These are phyloP conservation scores for Choiromyces venosus DNA, from an alignment of 495 filamentous ascomycete genomes.

Conservation along the genomic window DNA sequence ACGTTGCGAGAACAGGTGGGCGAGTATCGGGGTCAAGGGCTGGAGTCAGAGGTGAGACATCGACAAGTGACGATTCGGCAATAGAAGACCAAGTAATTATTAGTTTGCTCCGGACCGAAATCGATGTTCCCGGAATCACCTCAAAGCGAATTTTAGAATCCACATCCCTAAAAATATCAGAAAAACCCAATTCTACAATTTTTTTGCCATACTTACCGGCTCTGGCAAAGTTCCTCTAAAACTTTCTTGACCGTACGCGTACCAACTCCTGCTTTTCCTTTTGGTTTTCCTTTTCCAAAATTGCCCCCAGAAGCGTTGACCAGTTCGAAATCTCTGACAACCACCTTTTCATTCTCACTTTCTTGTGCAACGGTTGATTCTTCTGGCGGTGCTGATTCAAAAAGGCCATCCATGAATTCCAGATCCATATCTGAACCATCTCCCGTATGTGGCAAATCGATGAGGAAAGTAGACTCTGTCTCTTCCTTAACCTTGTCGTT, in stretches of 20 bases:
- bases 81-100: conserved; percentile 66
- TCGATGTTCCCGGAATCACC: conserved; percentile 45
- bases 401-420: conserved; percentile 29
- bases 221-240: conserved; percentile 80
- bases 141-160: conserved; percentile 37
- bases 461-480: neutral
- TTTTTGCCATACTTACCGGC: conserved; percentile 56
- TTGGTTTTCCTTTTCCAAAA: conserved; percentile 29
- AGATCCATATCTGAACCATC: conserved; percentile 19
- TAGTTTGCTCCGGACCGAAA: conserved; percentile 67
- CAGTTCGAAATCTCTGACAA: conserved; percentile 77
- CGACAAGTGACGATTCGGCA: conserved; percentile 10
- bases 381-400: conserved; percentile 45
- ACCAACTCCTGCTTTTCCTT: conserved; percentile 27
- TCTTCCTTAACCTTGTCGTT: neutral
- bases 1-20: conserved; percentile 44
- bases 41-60: neutral
- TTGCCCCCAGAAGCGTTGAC: conserved; percentile 62
- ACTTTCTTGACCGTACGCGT: conserved; percentile 40
- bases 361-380: conserved; percentile 46
- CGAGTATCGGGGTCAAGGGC: conserved; percentile 58
- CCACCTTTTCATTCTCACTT: conserved; percentile 48
- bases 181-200: conserved; percentile 58
- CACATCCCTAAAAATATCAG: conserved; percentile 57
- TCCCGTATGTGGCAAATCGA: neutral